Evolutionary conservation across 2,329 filamentous ascomycete species (phyloP), one percentile per base, ranked within the genome.

Genomic region (Paecilomyces fulvus): DNA sequence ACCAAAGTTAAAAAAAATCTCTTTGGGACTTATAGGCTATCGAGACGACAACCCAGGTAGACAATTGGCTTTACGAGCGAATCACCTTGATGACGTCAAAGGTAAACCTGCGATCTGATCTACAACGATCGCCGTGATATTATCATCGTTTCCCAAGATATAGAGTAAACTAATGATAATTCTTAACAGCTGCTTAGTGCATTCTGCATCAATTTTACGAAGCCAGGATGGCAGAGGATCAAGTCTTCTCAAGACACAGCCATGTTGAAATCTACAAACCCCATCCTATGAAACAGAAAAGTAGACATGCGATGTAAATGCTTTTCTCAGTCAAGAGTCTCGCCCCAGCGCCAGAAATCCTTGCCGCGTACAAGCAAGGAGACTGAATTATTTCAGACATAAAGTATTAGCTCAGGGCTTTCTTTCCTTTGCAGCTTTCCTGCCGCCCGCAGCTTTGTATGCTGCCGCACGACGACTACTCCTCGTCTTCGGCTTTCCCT

Each of bases 391-490:
- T 43, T 37, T n/a, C n/a, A n/a, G n/a, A 25, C 3, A 23, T 3
- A 23, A 5, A 21, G 1, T 49, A n/a, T 25, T 17, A 2, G 7
- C 12, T 49, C 21, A 43, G 6, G 37, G 37, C 1, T 43, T 49
- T 25, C 12, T 57, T 49, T 55, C 53, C 55, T 54, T 10, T n/a
- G 33, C 58, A 55, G 55, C 25, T 56, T 63, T 66, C 56, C 67
- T 68, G 12, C 68, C 69, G 56, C 71, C 71, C 7, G 69, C 64
- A 55, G 72, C 73, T 60, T 67, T 71, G 63, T 73, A 78, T 14
- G 73, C 70, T 6, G 74, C 75, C 51, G 73, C 75, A 53, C 75
- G 70, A 62, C 70, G 69, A 56, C 67, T 71, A 60, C 75, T 75
- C 33, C 75, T 65, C 52, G 67, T 74, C 55, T 73, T 73, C 43